A percentile compares a stretch with the other conserved stretches of the same genome.
phyloP scores from a whole-genome alignment of 306 rosid genomes.

The Medicago truncatula region DNA sequence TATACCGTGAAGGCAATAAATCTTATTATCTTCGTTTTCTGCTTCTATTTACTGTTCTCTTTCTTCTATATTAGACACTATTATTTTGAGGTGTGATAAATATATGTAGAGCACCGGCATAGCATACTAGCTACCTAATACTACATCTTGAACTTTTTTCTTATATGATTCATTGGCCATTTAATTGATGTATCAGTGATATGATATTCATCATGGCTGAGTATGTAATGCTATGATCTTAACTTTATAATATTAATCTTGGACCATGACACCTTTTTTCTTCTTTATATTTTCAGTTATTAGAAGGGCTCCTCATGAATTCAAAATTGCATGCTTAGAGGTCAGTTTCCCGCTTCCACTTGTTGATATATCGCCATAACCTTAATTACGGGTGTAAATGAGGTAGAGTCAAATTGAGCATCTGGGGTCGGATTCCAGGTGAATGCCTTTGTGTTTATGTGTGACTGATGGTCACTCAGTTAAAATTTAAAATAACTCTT shows the following conservation, averaged over 20 bases:
- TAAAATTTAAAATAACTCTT: background rate
- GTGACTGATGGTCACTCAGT: background rate
- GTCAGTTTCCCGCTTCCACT: constrained; percentile 53
- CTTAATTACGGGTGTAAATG: constrained; percentile 7
- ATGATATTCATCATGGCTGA: constrained; percentile 19
- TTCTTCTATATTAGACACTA: constrained; percentile 11
- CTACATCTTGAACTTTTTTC: constrained; percentile 10
- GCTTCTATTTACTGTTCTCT: background rate
- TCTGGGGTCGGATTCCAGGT: background rate
- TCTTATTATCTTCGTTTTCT: constrained; percentile 24
- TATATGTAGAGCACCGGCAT: constrained; percentile 11
- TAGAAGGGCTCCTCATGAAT: constrained; percentile 96
- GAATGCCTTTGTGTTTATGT: background rate
- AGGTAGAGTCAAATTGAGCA: background rate
- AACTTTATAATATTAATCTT: constrained; percentile 17
- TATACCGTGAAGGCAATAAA: constrained; percentile 87
- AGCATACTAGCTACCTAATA: background rate
- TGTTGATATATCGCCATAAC: constrained; percentile 24
- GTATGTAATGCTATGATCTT: constrained; percentile 24
- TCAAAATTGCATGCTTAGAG: constrained; percentile 95
- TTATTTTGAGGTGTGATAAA: constrained; percentile 17
- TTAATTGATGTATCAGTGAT: constrained; percentile 19
- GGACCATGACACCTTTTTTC: constrained; percentile 31
- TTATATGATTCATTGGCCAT: constrained; percentile 5
- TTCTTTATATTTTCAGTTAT: constrained; percentile 67